These are phyloP conservation scores for Dryas octopetala DNA, from an alignment of 306 rosid genomes.

Conservation along the genomic window DNA sequence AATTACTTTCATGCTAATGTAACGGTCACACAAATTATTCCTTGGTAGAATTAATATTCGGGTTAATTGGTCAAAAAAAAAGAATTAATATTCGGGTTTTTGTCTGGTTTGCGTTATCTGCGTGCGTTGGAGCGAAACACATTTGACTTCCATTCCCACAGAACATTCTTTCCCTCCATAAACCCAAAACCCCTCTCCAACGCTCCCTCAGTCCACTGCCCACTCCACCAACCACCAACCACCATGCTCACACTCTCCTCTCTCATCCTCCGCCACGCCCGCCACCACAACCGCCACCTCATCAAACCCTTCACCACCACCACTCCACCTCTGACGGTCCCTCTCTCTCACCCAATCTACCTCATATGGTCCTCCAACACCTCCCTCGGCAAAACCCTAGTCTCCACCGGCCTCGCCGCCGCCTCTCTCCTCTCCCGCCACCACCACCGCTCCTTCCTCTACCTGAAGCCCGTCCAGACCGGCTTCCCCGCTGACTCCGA, in stretches of 20 bases:
- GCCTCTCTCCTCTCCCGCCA: constrained; percentile 43
- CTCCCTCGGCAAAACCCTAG: constrained; percentile 88
- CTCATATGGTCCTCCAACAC: constrained; percentile 87
- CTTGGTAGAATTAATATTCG: too few relatives aligned
- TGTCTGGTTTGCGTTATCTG: too few relatives aligned
- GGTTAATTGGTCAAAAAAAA: too few relatives aligned
- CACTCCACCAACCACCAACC: not conserved
- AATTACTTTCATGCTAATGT: too few relatives aligned
- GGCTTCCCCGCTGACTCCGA: constrained; percentile 92
- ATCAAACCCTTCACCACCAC: constrained; percentile 8
- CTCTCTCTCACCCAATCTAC: constrained; percentile 77
- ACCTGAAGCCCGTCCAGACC: constrained; percentile 87
- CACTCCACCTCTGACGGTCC: constrained; percentile 35
- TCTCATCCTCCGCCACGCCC: constrained; percentile 7
- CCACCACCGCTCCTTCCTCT: constrained; percentile 49
- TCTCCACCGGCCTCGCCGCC: constrained; percentile 85
- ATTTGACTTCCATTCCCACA: too few relatives aligned
- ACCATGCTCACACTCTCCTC: constrained; percentile 11
- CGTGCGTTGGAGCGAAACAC: too few relatives aligned
- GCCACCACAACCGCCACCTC: constrained; percentile 25
- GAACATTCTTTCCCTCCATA: not conserved
- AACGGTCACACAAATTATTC: too few relatives aligned
- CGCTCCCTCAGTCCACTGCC: not conserved
- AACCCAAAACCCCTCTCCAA: too few relatives aligned
- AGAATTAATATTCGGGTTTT: too few relatives aligned